Percentiles rank a stretch among this genome's conserved stretches.
Evolutionary conservation across 2,329 filamentous ascomycete genomes (phyloP).

Genomic region (Trichophyton verrucosum): DNA sequence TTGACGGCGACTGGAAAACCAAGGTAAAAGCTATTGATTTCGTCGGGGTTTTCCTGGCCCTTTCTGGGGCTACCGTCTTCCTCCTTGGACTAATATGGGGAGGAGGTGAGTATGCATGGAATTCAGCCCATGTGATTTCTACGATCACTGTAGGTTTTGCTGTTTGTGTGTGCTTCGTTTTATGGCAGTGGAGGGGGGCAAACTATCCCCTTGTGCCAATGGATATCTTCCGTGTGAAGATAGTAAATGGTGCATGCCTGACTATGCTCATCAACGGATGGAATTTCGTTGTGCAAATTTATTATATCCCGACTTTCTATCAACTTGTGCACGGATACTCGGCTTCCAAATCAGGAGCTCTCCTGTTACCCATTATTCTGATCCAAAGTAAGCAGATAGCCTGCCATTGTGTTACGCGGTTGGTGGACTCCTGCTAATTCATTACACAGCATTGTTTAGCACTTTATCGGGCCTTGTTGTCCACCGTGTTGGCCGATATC

Average conservation of each 20-base stretch:
- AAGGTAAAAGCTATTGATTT: slow-evolving; percentile 44
- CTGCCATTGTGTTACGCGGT: too few species aligned
- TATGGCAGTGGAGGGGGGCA: slow-evolving; percentile 26
- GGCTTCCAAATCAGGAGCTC: slow-evolving; percentile 37
- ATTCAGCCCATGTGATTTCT: slow-evolving; percentile 42
- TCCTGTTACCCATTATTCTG: slow-evolving; percentile 37
- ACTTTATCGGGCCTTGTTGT: slow-evolving; percentile 43
- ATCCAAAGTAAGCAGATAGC: neutral
- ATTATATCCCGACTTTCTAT: slow-evolving; percentile 50
- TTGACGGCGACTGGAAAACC: slow-evolving; percentile 40
- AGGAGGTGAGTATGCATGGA: slow-evolving; percentile 47
- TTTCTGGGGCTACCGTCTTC: slow-evolving; percentile 33
- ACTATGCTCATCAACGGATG: slow-evolving; percentile 49
- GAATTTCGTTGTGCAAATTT: slow-evolving; percentile 49
- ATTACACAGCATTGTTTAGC: slow-evolving; percentile 35
- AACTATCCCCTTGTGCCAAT: slow-evolving; percentile 24
- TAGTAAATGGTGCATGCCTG: slow-evolving; percentile 44
- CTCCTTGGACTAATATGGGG: slow-evolving; percentile 47
- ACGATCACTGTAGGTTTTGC: slow-evolving; percentile 41
- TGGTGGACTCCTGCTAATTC: slow-evolving; percentile 7
- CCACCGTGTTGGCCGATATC: slow-evolving; percentile 41
- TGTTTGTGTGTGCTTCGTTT: slow-evolving; percentile 20
- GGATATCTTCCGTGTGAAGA: slow-evolving; percentile 42
- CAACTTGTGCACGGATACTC: slow-evolving; percentile 42
- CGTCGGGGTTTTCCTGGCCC: slow-evolving; percentile 35